phyloP scores from a whole-genome alignment of 2,329 filamentous ascomycete genomes.

The Xylariaceae sp. region DNA sequence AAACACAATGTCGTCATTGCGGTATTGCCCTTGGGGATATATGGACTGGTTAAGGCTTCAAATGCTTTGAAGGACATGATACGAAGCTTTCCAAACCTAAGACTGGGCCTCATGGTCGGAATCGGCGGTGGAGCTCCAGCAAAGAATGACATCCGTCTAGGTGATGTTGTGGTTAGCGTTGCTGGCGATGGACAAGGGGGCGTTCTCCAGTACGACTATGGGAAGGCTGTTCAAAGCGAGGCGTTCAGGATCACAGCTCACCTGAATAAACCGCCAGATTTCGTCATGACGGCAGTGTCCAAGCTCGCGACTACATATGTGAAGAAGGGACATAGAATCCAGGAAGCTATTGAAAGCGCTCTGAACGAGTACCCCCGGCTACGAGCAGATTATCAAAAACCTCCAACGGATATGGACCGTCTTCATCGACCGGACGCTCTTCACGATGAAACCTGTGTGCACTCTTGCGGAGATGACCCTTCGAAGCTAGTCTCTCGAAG shows the following conservation, averaged over 20 bases:
- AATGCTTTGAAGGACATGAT: slow-evolving; percentile 23
- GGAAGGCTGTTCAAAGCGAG: slow-evolving; percentile 23
- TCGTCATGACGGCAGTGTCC: background rate
- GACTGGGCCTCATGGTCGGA: slow-evolving; percentile 31
- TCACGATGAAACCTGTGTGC: slow-evolving; percentile 16
- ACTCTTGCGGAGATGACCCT: slow-evolving; percentile 3
- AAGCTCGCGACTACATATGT: background rate
- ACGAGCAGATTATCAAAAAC: background rate
- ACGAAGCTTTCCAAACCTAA: slow-evolving; percentile 25
- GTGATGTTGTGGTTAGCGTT: slow-evolving; percentile 32
- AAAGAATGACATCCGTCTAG: slow-evolving; percentile 30
- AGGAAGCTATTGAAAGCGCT: no score
- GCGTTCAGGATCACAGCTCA: slow-evolving; percentile 13
- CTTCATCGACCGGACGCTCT: slow-evolving; percentile 12
- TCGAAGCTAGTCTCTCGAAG: background rate
- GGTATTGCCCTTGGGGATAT: slow-evolving; percentile 24
- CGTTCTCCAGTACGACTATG: slow-evolving; percentile 33
- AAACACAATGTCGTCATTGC: slow-evolving; percentile 35
- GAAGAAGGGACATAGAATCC: background rate
- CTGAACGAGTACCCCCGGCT: background rate
- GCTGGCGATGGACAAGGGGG: slow-evolving; percentile 18
- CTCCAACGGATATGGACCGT: no score
- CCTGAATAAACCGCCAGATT: slow-evolving; percentile 2
- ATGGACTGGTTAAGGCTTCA: slow-evolving; percentile 25
- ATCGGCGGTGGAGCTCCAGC: slow-evolving; percentile 32